Percentiles rank a stretch among this genome's conserved stretches.
Conservation (phyloP, 257 asterid genomes). For the Hygrophila difformis region DNA sequence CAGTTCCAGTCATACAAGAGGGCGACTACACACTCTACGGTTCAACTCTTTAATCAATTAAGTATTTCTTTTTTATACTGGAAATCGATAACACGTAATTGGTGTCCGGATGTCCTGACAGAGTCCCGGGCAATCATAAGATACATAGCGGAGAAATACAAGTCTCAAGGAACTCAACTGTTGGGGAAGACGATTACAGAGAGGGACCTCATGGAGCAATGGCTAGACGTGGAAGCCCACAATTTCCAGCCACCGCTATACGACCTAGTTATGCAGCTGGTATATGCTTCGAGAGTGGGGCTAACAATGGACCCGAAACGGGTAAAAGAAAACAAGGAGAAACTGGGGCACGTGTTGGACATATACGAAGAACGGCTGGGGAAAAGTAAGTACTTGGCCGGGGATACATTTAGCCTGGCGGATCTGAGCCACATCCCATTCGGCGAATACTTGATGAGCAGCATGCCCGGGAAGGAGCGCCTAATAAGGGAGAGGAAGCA, state of each 20-base stretch:
- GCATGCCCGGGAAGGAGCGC: no score
- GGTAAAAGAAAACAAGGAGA: conserved; percentile 14
- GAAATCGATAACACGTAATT: no score
- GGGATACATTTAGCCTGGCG: conserved; percentile 25
- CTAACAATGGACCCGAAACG: conserved; percentile 3
- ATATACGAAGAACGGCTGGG: conserved; percentile 20
- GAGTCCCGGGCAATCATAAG: conserved; percentile 23
- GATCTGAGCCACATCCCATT: conserved; percentile 26
- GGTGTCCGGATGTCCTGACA: no score
- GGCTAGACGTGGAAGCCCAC: conserved; percentile 24
- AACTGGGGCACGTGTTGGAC: conserved; percentile 18
- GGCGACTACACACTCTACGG: no score
- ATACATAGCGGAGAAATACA: conserved; percentile 20
- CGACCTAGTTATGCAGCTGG: conserved; percentile 9
- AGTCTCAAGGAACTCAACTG: conserved; percentile 22
- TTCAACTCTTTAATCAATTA: no score
- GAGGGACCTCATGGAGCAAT: conserved; percentile 20
- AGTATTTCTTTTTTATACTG: no score
- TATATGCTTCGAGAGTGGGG: conserved; percentile 16
- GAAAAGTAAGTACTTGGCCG: conserved; percentile 19
- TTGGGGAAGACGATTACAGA: conserved; percentile 17
- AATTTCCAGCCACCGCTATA: conserved; percentile 14
- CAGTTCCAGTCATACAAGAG: no score
- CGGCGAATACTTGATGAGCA: conserved; percentile 6
- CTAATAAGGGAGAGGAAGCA: no score